Evolutionary conservation across 75 land plant genomes (phyloP).

Genomic region (Cunninghamia lanceolata): DNA sequence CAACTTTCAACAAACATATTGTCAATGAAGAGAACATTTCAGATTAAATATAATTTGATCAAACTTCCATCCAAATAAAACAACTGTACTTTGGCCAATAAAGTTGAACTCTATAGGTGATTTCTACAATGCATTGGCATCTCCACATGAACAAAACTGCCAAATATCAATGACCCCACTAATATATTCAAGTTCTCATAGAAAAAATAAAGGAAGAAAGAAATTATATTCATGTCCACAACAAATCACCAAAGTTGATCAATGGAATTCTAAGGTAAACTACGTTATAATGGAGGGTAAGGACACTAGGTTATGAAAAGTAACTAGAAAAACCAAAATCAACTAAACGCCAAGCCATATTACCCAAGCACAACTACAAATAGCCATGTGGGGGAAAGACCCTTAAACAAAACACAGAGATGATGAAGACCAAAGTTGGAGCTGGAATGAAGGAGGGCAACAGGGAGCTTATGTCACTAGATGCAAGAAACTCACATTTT

Average conservation of each 20-base stretch:
- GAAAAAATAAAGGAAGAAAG: neutral
- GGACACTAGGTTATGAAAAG: neutral
- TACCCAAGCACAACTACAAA: neutral
- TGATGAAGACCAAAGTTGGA: neutral
- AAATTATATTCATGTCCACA: neutral
- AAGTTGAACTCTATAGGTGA: neutral
- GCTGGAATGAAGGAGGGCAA: too few species aligned
- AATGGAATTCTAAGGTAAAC: neutral
- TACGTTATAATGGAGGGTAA: neutral
- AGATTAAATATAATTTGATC: neutral
- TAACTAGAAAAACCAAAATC: neutral
- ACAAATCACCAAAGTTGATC: neutral
- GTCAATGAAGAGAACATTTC: neutral
- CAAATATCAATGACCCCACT: neutral
- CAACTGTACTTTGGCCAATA: neutral
- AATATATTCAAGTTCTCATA: neutral
- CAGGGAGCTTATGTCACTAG: too few species aligned
- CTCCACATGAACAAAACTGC: neutral
- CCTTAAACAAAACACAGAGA: neutral
- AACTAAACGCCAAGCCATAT: neutral
- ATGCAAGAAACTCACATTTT: too few species aligned
- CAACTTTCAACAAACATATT: conserved; percentile 2
- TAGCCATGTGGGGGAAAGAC: neutral
- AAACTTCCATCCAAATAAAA: neutral
- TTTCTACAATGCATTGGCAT: neutral